Evolutionary conservation across 306 rosid genomes (phyloP).

Genomic region (Mimosa bimucronata): DNA sequence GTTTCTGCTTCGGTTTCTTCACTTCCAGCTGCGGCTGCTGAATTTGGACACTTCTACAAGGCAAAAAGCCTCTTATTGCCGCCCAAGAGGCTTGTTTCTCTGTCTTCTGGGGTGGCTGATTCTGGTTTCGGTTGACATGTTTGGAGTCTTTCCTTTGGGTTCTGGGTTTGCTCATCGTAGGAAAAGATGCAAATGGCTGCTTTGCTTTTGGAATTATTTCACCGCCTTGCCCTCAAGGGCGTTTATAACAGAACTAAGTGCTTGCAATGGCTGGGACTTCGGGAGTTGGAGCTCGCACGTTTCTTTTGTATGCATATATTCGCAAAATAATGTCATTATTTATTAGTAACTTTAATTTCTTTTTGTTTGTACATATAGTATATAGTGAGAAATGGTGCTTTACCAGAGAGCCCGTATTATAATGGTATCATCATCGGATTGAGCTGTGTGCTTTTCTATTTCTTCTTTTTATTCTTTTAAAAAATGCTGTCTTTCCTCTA

Average conservation of each 20-base stretch:
- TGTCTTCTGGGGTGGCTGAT: conserved; percentile 53
- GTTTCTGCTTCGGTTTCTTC: conserved; percentile 50
- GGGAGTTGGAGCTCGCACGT: conserved; percentile 2
- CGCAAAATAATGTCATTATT: neutral
- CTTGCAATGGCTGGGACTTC: neutral
- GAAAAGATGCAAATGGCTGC: conserved; percentile 39
- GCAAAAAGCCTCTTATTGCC: conserved; percentile 67
- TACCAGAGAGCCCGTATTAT: neutral
- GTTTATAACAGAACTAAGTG: conserved; percentile 15
- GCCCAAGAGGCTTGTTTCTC: conserved; percentile 87
- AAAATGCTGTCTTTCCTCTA: neutral
- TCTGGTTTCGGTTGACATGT: conserved; percentile 52
- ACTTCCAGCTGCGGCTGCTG: conserved; percentile 38
- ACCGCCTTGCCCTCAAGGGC: neutral
- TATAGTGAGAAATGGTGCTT: neutral
- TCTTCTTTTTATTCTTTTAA: neutral
- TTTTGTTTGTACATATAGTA: neutral
- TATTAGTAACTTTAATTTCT: neutral
- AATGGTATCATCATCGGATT: neutral
- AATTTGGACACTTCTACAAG: conserved; percentile 66
- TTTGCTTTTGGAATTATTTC: conserved; percentile 29
- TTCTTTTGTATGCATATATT: neutral
- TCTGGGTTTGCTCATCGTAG: conserved; percentile 67
- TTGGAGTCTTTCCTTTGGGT: conserved; percentile 54
- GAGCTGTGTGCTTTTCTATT: neutral